These are phyloP conservation scores for Pholiota conissans DNA, from an alignment of 768 basidiomycete genomes.

Conservation along the genomic window DNA sequence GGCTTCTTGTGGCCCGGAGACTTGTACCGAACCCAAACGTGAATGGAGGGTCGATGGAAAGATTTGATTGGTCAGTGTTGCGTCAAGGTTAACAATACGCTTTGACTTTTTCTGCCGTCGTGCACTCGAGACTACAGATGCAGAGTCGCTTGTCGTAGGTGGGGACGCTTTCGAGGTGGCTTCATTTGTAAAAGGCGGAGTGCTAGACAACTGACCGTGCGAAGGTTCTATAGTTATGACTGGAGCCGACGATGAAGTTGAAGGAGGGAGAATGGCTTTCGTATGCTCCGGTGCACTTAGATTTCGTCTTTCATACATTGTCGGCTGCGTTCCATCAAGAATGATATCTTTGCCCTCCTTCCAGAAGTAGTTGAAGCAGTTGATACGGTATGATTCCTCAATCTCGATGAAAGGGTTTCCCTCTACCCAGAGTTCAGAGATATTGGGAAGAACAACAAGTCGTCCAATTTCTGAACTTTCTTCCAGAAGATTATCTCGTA, in stretches of 20 bases:
- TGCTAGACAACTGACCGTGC: conserved; percentile 23
- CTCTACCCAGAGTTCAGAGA: conserved; percentile 79
- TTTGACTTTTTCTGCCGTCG: conserved; percentile 64
- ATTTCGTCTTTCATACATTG: conserved; percentile 69
- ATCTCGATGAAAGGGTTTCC: conserved; percentile 80
- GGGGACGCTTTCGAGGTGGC: conserved; percentile 12
- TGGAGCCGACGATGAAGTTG: conserved; percentile 44
- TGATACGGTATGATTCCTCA: conserved; percentile 72
- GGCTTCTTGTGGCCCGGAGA: neutral
- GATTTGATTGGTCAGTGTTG: conserved; percentile 37
- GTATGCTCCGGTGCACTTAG: conserved; percentile 55
- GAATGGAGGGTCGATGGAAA: conserved; percentile 27
- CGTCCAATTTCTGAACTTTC: conserved; percentile 87
- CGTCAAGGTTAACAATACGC: conserved; percentile 79
- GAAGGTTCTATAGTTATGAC: conserved; percentile 54
- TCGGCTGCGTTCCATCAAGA: conserved; percentile 74
- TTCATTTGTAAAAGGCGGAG: conserved; percentile 8
- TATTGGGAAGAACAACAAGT: conserved; percentile 74
- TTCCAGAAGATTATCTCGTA: conserved; percentile 75
- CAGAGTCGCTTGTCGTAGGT: conserved; percentile 14
- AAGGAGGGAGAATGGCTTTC: conserved; percentile 46
- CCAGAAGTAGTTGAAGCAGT: conserved; percentile 83
- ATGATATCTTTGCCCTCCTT: conserved; percentile 77
- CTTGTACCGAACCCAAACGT: conserved; percentile 28
- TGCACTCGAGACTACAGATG: conserved; percentile 27